Evolutionary conservation across 2,329 filamentous ascomycete species (phyloP).

Genomic region (Pseudocercospora eumusae): DNA sequence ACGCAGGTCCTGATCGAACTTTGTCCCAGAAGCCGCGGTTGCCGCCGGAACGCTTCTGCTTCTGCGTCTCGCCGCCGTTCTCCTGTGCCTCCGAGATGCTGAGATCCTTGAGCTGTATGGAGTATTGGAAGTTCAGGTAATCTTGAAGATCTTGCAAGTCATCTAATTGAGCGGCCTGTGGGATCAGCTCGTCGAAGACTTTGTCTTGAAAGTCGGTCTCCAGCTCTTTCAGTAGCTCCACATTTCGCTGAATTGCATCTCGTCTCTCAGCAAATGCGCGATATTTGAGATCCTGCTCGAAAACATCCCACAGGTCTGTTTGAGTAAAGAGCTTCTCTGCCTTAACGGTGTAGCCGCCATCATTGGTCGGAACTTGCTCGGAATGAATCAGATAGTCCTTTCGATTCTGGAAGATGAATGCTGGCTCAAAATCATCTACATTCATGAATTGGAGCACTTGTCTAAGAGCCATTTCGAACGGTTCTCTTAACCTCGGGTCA

Average conservation of each 20-base stretch:
- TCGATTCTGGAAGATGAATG: constrained; percentile 96
- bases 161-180: constrained; percentile 79
- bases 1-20: constrained; percentile 75
- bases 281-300: constrained; percentile 94
- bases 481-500: constrained; percentile 68
- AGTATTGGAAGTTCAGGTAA: constrained; percentile 93
- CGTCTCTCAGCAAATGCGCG: constrained; percentile 90
- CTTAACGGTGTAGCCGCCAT: constrained; percentile 70
- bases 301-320: constrained; percentile 90
- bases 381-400: constrained; percentile 97
- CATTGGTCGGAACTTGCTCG: constrained; percentile 67
- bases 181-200: constrained; percentile 80
- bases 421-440: constrained; percentile 89
- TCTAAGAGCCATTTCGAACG: constrained; percentile 83
- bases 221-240: constrained; percentile 69
- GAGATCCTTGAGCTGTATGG: constrained; percentile 78
- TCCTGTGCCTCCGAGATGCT: constrained; percentile 62
- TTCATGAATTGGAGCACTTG: constrained; percentile 96
- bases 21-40: constrained; percentile 80
- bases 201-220: constrained; percentile 65
- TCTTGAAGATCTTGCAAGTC: constrained; percentile 96
- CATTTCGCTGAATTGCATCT: constrained; percentile 74
- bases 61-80: constrained; percentile 65
- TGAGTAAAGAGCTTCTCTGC: constrained; percentile 90
- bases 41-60: constrained; percentile 81